Percentiles rank a stretch among this genome's conserved stretches.
Conservation (phyloP, 2,329 filamentous ascomycete genomes). For the Curvularia verruculosa region DNA sequence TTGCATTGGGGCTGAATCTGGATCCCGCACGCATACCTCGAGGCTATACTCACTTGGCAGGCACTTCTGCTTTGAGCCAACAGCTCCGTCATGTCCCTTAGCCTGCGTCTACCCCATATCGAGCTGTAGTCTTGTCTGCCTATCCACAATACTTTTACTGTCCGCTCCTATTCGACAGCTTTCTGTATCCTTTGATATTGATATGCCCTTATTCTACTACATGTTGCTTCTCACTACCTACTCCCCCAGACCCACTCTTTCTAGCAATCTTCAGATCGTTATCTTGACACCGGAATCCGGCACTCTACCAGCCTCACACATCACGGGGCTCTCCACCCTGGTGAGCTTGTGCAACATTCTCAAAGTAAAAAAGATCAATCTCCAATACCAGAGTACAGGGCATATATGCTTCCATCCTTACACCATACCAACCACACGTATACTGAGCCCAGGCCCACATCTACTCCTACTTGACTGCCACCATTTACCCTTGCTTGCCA, state of each 20-base stretch:
- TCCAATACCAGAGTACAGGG: conserved; percentile 36
- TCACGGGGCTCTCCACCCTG: conserved; percentile 43
- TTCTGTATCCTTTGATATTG: conserved; percentile 32
- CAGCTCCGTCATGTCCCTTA: conserved; percentile 43
- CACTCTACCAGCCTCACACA: conserved; percentile 39
- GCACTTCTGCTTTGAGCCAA: conserved; percentile 50
- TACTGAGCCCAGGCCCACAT: conserved; percentile 17
- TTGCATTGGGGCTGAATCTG: conserved; percentile 55
- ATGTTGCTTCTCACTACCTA: conserved; percentile 24
- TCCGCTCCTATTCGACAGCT: conserved; percentile 31
- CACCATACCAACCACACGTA: conserved; percentile 18
- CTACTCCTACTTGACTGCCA: conserved; percentile 7
- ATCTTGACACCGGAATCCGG: conserved; percentile 25
- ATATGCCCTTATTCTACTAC: conserved; percentile 27
- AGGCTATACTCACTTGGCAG: conserved; percentile 47
- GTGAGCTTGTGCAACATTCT: conserved; percentile 40
- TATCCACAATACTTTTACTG: conserved; percentile 44
- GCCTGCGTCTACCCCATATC: conserved; percentile 46
- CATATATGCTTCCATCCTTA: conserved; percentile 46
- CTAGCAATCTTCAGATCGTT: conserved; percentile 21
- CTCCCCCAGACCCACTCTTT: conserved; percentile 19
- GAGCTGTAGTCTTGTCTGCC: conserved; percentile 39
- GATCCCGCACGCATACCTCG: conserved; percentile 45
- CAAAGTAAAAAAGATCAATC: conserved; percentile 36
- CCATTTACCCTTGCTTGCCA: conserved; percentile 8